A percentile compares a stretch with the other conserved stretches of the same genome.
Conservation (phyloP, 208 protist species). For the Leishmania arabica region DNA sequence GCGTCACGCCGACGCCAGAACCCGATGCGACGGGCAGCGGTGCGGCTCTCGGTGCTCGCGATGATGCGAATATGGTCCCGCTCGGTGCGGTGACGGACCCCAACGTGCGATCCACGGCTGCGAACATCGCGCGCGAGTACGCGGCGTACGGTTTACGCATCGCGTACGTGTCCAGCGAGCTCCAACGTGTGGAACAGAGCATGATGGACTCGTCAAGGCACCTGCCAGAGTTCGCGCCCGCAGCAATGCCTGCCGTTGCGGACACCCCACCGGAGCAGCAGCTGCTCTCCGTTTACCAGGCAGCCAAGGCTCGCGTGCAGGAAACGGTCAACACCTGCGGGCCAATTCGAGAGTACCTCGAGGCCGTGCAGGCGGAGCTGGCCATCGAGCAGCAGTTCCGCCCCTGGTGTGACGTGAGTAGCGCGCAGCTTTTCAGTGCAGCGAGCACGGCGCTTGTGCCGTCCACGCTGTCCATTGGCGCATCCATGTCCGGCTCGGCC, state of each 20-base stretch:
- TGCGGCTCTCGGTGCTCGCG: background rate
- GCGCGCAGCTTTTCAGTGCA: slow-evolving; percentile 15
- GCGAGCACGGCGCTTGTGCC: background rate
- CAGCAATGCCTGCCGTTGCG: background rate
- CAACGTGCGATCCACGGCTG: slow-evolving; percentile 9
- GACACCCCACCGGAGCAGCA: slow-evolving; percentile 19
- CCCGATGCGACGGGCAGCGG: background rate
- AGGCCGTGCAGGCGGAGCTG: slow-evolving; percentile 35
- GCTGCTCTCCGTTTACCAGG: slow-evolving; percentile 16
- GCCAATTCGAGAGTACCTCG: slow-evolving; percentile 31
- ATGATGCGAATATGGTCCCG: slow-evolving; percentile 4
- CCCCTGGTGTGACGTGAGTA: slow-evolving; percentile 33
- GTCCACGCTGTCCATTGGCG: background rate
- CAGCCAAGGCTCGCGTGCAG: slow-evolving; percentile 18
- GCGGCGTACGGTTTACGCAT: slow-evolving; percentile 24
- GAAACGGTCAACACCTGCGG: slow-evolving; percentile 9
- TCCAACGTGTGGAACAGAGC: slow-evolving; percentile 20
- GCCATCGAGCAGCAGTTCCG: slow-evolving; percentile 37
- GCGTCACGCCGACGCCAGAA: background rate
- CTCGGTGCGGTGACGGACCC: slow-evolving; percentile 25
- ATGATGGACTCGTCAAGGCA: background rate
- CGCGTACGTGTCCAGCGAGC: slow-evolving; percentile 18
- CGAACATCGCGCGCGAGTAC: slow-evolving; percentile 26
- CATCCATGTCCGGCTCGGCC: background rate
- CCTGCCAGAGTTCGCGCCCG: background rate